phyloP scores from a whole-genome alignment of 345 rosid species.

The Brassica carinata region DNA sequence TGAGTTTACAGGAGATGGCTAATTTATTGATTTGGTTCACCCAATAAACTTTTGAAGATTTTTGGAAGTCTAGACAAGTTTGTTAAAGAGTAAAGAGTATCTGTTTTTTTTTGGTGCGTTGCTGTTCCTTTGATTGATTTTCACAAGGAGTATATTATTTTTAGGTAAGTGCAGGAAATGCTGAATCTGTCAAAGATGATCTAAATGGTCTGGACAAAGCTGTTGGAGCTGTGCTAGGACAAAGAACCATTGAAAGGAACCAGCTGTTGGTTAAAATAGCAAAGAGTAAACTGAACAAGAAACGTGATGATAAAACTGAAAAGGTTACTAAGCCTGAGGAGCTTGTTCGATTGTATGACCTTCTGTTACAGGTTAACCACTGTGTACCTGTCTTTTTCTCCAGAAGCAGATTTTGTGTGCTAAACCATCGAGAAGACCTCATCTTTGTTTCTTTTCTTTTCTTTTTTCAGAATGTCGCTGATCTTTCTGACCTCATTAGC shows the following conservation, averaged over 20 bases:
- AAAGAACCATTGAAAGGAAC: slow-evolving; percentile 90
- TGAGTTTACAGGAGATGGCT: slow-evolving; percentile 8
- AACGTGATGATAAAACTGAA: slow-evolving; percentile 88
- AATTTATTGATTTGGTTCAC: slow-evolving; percentile 9
- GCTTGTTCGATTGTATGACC: slow-evolving; percentile 95
- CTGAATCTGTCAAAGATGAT: slow-evolving; percentile 89
- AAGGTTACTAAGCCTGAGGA: slow-evolving; percentile 93
- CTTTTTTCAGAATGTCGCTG: slow-evolving; percentile 81
- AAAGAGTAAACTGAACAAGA: slow-evolving; percentile 79
- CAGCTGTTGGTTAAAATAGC: slow-evolving; percentile 86
- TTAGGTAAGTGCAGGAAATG: slow-evolving; percentile 91
- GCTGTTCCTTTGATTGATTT: slow-evolving; percentile 26
- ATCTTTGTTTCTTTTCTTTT: slow-evolving; percentile 17
- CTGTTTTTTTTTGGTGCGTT: slow-evolving; percentile 14
- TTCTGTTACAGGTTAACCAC: slow-evolving; percentile 73
- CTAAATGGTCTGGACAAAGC: slow-evolving; percentile 97
- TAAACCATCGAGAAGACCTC: slow-evolving; percentile 18
- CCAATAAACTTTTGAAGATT: not conserved
- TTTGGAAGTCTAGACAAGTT: slow-evolving; percentile 14
- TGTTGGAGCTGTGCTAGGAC: slow-evolving; percentile 87
- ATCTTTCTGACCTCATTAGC: slow-evolving; percentile 95
- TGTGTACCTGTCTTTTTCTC: slow-evolving; percentile 3
- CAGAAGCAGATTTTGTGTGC: not conserved
- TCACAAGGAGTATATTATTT: slow-evolving; percentile 18
- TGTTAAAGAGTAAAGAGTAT: not conserved